Conservation (phyloP, 306 rosid genomes). For the Vachellia collinsii region DNA sequence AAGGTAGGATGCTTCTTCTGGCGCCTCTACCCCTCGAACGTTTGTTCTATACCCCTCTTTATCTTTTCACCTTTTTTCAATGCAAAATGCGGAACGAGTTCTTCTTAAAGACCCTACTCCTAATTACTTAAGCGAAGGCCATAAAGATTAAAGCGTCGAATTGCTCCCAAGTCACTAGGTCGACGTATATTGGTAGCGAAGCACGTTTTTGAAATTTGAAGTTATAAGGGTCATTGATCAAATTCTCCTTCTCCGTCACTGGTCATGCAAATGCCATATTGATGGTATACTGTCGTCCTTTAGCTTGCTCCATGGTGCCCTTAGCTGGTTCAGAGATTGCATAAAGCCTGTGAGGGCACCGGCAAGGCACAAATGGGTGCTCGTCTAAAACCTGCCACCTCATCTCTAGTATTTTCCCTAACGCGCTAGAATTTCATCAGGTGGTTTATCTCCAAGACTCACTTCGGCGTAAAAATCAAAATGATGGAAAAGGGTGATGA, state of each 20-base stretch:
- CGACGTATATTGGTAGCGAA: background rate
- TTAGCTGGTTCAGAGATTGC: constrained; percentile 1
- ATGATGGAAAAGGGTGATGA: background rate
- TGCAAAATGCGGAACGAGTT: background rate
- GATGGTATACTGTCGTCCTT: background rate
- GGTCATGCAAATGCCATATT: background rate
- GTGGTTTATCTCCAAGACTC: background rate
- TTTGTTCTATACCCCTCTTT: background rate
- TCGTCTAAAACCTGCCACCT: background rate
- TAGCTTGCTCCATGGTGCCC: background rate
- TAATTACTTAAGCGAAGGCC: background rate
- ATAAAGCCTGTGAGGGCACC: background rate
- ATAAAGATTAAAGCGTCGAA: background rate
- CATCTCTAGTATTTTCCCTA: background rate
- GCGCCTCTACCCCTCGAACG: background rate
- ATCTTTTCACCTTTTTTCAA: background rate
- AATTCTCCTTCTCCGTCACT: constrained; percentile 1
- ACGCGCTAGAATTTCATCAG: background rate
- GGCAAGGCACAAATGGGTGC: background rate
- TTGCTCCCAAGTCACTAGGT: background rate
- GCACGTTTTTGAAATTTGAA: background rate
- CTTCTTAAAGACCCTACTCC: background rate
- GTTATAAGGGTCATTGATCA: constrained; percentile 6
- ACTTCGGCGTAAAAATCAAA: background rate
- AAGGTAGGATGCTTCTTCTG: constrained; percentile 49